phyloP scores from a whole-genome alignment of 148 eudicot genomes.

The Drosera capensis region DNA sequence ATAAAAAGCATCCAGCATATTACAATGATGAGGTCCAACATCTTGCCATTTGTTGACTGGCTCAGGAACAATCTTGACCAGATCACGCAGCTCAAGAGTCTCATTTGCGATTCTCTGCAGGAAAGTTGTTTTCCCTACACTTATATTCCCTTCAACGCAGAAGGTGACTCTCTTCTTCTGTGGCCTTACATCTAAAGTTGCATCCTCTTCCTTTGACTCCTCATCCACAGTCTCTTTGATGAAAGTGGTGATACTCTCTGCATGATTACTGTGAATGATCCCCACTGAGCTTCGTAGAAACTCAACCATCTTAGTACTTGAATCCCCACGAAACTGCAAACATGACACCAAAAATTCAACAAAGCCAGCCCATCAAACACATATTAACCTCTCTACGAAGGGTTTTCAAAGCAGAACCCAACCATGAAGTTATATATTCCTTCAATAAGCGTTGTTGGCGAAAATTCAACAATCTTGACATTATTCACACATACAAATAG shows the following conservation, averaged over 20 bases:
- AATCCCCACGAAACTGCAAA: slow-evolving; percentile 54
- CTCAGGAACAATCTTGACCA: slow-evolving; percentile 92
- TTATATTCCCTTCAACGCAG: slow-evolving; percentile 89
- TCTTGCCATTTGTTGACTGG: slow-evolving; percentile 92
- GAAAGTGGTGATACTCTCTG: slow-evolving; percentile 79
- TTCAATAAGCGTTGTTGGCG: too few relatives aligned
- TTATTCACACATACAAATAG: too few relatives aligned
- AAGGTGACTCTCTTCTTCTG: slow-evolving; percentile 65
- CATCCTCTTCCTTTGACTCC: slow-evolving; percentile 47
- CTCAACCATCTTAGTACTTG: slow-evolving; percentile 79
- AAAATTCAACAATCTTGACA: too few relatives aligned
- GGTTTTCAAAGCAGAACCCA: neutral
- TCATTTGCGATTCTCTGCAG: slow-evolving; percentile 91
- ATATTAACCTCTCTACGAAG: neutral
- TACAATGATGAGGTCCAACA: slow-evolving; percentile 83
- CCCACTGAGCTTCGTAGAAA: slow-evolving; percentile 73
- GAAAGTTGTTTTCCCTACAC: slow-evolving; percentile 93
- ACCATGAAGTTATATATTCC: too few relatives aligned
- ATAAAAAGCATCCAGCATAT: slow-evolving; percentile 84
- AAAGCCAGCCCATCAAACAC: neutral
- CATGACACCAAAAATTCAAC: neutral
- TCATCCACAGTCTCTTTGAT: slow-evolving; percentile 79
- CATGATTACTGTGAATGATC: slow-evolving; percentile 80
- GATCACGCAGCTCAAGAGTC: slow-evolving; percentile 78
- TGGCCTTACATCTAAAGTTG: slow-evolving; percentile 19